phyloP scores from a whole-genome alignment of 371 early-diverging fungal species.

The Umbelopsis sp. region DNA sequence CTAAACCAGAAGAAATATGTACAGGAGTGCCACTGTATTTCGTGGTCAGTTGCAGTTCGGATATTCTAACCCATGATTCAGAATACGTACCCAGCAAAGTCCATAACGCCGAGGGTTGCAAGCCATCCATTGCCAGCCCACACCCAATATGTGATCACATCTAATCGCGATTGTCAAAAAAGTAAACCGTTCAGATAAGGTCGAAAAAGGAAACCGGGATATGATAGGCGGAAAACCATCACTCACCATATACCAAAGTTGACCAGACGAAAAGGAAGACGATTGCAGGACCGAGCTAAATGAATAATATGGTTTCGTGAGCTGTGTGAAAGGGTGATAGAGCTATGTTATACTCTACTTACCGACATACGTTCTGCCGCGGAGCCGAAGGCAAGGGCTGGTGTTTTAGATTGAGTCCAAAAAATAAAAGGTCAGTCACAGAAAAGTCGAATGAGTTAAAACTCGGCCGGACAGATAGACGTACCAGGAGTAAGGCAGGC shows the following conservation, averaged over 20 bases:
- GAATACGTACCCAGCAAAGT: slow-evolving; percentile 69
- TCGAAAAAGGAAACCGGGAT: neutral
- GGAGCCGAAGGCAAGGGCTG: slow-evolving; percentile 81
- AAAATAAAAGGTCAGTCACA: slow-evolving; percentile 28
- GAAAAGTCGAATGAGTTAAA: neutral
- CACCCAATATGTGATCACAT: slow-evolving; percentile 81
- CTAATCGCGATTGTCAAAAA: slow-evolving; percentile 23
- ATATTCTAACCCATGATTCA: too few species aligned
- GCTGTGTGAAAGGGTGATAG: neutral
- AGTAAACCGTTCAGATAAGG: neutral
- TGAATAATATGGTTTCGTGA: neutral
- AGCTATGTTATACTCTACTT: slow-evolving; percentile 17
- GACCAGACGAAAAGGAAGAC: slow-evolving; percentile 86
- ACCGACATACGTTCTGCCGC: slow-evolving; percentile 83
- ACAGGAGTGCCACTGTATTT: slow-evolving; percentile 76
- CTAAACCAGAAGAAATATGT: slow-evolving; percentile 81
- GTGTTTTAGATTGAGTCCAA: slow-evolving; percentile 17
- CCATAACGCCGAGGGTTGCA: slow-evolving; percentile 68
- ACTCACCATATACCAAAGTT: slow-evolving; percentile 72
- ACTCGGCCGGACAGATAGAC: neutral
- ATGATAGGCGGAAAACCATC: neutral
- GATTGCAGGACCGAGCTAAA: slow-evolving; percentile 69
- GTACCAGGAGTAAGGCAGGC: slow-evolving; percentile 67
- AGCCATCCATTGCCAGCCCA: slow-evolving; percentile 83
- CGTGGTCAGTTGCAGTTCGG: neutral